A percentile compares a stretch with the other conserved stretches of the same genome.
Conservation (phyloP, 345 rosid genomes). For the Euphorbia pulcherrima region DNA sequence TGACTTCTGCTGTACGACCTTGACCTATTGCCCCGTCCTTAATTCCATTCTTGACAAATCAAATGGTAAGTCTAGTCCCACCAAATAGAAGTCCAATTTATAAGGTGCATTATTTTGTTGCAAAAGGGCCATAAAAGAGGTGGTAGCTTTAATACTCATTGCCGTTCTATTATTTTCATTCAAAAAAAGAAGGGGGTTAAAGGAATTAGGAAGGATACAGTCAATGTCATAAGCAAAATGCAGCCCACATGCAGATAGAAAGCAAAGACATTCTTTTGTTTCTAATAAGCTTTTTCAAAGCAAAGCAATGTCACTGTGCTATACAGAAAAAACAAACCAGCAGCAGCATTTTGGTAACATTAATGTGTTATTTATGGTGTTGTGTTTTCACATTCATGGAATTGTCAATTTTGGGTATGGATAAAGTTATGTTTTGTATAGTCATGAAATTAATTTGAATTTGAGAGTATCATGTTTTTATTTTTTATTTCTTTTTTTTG, state of each 20-base stretch:
- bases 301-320: slow-evolving; percentile 4
- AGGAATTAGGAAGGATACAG: neutral
- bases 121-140: too few species aligned
- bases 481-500: too few species aligned
- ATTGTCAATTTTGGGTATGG: neutral
- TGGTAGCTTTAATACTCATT: neutral
- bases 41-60: neutral
- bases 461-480: too few species aligned
- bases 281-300: neutral
- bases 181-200: neutral
- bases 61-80: slow-evolving; percentile 7
- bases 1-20: too few species aligned
- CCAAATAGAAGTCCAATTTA: too few species aligned
- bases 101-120: too few species aligned
- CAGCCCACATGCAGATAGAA: slow-evolving; percentile 15
- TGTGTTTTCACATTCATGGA: neutral
- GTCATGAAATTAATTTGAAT: too few species aligned
- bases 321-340: neutral
- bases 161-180: too few species aligned
- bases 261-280: slow-evolving; percentile 1
- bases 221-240: slow-evolving; percentile 1
- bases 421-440: too few species aligned
- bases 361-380: neutral
- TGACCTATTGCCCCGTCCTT: too few species aligned
- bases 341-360: neutral